phyloP scores from a whole-genome alignment of 768 basidiomycete genomes.

The Rhizopogon vinicolor region DNA sequence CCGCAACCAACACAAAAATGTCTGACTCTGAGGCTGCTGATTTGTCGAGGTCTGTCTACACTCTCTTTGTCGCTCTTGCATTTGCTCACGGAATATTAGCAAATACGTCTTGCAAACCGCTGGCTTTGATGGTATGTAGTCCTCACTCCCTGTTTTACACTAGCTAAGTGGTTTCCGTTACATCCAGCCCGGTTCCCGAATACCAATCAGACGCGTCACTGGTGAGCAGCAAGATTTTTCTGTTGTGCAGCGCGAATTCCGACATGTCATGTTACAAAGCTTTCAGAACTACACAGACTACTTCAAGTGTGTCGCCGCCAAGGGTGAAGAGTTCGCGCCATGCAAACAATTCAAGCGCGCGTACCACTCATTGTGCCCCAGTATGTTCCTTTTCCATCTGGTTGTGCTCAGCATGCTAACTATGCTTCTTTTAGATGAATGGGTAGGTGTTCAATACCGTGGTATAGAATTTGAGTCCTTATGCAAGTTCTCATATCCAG shows the following conservation, averaged over 20 bases:
- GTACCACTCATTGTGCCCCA: conserved; percentile 96
- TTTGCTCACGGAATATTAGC: conserved; percentile 31
- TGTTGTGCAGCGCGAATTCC: background rate
- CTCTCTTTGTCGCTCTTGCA: conserved; percentile 7
- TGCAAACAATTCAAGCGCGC: conserved; percentile 98
- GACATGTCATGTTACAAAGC: conserved; percentile 32
- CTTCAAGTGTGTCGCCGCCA: conserved; percentile 95
- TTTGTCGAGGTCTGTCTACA: conserved; percentile 44
- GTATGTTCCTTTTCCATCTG: conserved; percentile 45
- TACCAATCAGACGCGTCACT: conserved; percentile 94
- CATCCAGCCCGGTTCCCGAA: conserved; percentile 80
- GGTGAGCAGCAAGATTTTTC: conserved; percentile 47
- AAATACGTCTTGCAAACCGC: conserved; percentile 92
- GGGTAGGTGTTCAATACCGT: conserved; percentile 48
- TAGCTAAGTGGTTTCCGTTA: background rate
- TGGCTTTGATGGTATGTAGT: conserved; percentile 77
- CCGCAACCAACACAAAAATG: conserved; percentile 46
- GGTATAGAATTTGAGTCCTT: background rate
- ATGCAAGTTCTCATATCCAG: conserved; percentile 33
- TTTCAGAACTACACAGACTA: conserved; percentile 98
- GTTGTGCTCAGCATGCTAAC: conserved; percentile 3
- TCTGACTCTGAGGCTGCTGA: conserved; percentile 41
- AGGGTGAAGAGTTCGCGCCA: conserved; percentile 97
- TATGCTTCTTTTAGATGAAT: conserved; percentile 63
- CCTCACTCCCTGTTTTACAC: background rate